Evolutionary conservation across 2,329 filamentous ascomycete genomes (phyloP).

Genomic region (Cercospora janseana): DNA sequence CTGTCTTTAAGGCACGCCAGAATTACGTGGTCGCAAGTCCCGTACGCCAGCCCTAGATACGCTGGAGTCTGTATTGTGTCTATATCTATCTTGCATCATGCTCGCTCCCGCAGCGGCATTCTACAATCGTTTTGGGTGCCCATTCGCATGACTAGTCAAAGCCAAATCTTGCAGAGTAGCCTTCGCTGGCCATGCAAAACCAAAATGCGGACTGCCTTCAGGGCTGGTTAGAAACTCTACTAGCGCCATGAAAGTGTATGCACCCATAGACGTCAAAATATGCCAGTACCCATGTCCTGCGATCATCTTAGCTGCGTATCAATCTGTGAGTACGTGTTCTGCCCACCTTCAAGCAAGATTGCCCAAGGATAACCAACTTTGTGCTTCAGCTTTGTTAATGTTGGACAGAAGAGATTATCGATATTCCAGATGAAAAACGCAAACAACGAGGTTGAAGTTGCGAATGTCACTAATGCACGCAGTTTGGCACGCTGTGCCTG

Average conservation of each 20-base stretch:
- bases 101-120: too few relatives aligned
- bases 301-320: neutral
- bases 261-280: conserved; percentile 61
- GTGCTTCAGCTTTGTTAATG: conserved; percentile 64
- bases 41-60: too few relatives aligned
- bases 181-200: conserved; percentile 31
- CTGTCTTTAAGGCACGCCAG: too few relatives aligned
- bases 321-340: too few relatives aligned
- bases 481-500: conserved; percentile 40
- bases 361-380: conserved; percentile 74
- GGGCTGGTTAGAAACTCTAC: conserved; percentile 29
- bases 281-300: conserved; percentile 71
- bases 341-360: conserved; percentile 61
- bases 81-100: too few relatives aligned
- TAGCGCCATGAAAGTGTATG: conserved; percentile 31
- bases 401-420: conserved; percentile 73
- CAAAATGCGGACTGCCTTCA: conserved; percentile 21
- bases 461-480: conserved; percentile 36
- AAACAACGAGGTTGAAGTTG: conserved; percentile 18
- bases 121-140: too few relatives aligned
- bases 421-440: conserved; percentile 76
- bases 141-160: neutral
- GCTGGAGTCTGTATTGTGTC: too few relatives aligned
- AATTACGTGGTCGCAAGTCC: too few relatives aligned
- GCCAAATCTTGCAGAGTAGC: conserved; percentile 21